A percentile compares a stretch with the other conserved stretches of the same genome.
These are phyloP conservation scores for Polyporus arcularius DNA, from an alignment of 768 basidiomycete genomes.

Conservation along the genomic window DNA sequence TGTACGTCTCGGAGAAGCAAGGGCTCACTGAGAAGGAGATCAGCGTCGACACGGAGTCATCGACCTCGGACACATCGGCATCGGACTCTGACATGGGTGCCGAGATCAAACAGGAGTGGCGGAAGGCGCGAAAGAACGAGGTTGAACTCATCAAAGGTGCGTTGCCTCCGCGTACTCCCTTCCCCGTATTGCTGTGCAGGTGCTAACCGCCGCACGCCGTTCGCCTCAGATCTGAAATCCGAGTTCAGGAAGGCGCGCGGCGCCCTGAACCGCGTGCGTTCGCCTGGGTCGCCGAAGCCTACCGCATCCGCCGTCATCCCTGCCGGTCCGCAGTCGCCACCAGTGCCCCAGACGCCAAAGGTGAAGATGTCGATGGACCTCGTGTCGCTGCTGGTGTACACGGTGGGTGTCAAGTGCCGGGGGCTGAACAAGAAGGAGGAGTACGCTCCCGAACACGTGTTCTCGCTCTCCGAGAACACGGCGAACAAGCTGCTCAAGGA, in stretches of 20 bases:
- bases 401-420: constrained; percentile 92
- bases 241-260: constrained; percentile 42
- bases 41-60: constrained; percentile 42
- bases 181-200: not conserved
- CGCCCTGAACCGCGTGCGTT: constrained; percentile 41
- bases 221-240: constrained; percentile 36
- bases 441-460: constrained; percentile 88
- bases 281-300: constrained; percentile 12
- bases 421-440: constrained; percentile 85
- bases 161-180: not conserved
- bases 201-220: not conserved
- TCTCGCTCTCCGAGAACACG: constrained; percentile 87
- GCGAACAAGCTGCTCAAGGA: constrained; percentile 76
- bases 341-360: constrained; percentile 35
- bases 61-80: constrained; percentile 37
- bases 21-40: constrained; percentile 34
- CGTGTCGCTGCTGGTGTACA: constrained; percentile 82
- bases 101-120: constrained; percentile 30
- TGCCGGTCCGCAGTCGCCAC: constrained; percentile 3
- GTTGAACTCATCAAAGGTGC: constrained; percentile 37
- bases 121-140: constrained; percentile 35
- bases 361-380: constrained; percentile 76
- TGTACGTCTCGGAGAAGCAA: constrained; percentile 52
- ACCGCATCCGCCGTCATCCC: not conserved
- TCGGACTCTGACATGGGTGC: constrained; percentile 31